Evolutionary conservation across 768 basidiomycete species (phyloP), one percentile per base, ranked within the genome.

Genomic region (Leccinum ochraceum): DNA sequence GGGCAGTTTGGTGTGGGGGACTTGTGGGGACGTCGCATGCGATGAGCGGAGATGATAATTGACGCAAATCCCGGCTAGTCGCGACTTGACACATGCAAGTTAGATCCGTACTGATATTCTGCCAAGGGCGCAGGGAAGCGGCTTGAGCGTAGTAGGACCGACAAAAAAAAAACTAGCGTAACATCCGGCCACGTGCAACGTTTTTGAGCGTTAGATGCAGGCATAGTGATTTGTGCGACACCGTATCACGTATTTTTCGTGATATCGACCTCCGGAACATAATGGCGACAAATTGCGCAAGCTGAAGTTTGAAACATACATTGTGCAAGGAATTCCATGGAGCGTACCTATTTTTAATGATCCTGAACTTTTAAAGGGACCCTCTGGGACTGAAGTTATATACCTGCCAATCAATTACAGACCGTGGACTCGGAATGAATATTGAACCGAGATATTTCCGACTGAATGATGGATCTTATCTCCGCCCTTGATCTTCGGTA

Each of bases 261-360:
- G n/a, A 44, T 34, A 14, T 24, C 16, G 37, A 39, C 39, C 39
- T 42, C 39, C 4, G 9, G 39, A n/a, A 7, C 49, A 8, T 11
- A 17, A 20, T 36, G 11, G 28, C n/a, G 9, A n/a, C 24, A 30
- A 24, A 22, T 22, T 5, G 20, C 13, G 54, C 42, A 61, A 48
- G 60, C 36, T 16, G 55, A 56, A 39, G 20, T n/a, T 26, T 63
- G 60, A 56, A 62, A 62, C 61, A 36, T 61, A 14, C 49, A 26
- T n/a, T 17, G 39, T 42, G 39, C 17, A 44, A 42, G 20, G 24
- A 39, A 26, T 46, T 49, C 20, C 14, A 49, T 52, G 50, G 46
- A 6, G 22, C 22, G 46, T 48, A 13, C 46, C 46, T 42, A 42
- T 42, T 42, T 17, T 42, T 17, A 42, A 42, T 42, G 3, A 17